These are phyloP conservation scores for Verticillium longisporum DNA, from an alignment of 2,329 filamentous ascomycete genomes.

Conservation along the genomic window DNA sequence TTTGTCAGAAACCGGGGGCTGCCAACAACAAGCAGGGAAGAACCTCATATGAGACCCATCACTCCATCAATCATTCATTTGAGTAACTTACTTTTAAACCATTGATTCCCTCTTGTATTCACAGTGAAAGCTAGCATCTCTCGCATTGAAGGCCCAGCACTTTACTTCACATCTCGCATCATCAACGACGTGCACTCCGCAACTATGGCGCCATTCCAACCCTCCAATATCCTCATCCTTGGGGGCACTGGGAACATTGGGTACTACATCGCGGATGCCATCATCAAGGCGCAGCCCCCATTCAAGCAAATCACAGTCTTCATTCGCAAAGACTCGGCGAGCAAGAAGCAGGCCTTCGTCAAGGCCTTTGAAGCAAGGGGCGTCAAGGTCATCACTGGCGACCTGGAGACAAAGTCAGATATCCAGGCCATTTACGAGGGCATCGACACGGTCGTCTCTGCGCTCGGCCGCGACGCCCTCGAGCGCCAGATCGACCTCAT, in stretches of 20 bases:
- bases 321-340: constrained; percentile 6
- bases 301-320: constrained; percentile 29
- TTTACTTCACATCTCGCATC: no score
- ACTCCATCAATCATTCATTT: not conserved
- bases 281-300: constrained; percentile 25
- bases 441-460: constrained; percentile 61
- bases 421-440: constrained; percentile 46
- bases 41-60: not conserved
- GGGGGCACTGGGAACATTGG: constrained; percentile 36
- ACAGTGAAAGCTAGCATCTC: no score
- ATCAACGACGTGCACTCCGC: not conserved
- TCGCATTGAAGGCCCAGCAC: no score
- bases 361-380: constrained; percentile 14
- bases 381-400: constrained; percentile 18
- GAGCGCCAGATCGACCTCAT: constrained; percentile 56
- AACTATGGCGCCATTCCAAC: not conserved
- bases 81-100: no score
- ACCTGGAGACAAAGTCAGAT: constrained; percentile 33
- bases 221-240: constrained; percentile 16
- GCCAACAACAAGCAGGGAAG: not conserved
- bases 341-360: constrained; percentile 14
- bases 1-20: not conserved
- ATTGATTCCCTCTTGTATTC: no score
- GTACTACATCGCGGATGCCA: constrained; percentile 29
- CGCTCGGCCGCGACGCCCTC: constrained; percentile 57